Base-by-base conservation (phyloP, 2,329 filamentous ascomycete genomes). In the Didymella arachidicola region DNA sequence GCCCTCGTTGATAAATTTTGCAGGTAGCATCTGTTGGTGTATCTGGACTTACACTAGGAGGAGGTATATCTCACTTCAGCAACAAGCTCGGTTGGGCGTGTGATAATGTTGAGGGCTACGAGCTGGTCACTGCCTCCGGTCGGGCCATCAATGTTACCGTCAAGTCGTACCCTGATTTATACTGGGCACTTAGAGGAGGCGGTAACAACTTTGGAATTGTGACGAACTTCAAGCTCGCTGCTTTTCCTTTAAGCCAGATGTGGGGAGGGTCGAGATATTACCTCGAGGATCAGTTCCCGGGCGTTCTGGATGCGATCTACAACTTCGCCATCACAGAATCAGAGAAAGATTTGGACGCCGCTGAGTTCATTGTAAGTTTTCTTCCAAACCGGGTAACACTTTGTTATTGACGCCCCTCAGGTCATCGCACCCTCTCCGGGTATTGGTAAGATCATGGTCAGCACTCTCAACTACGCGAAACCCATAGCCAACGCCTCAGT, bases 81-180 rank as follows among this genome's bases (percentile, higher is more conserved):
- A 68, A 53, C 12, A 66, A 58, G 65, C 49, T 70, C 22, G 68
- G 68, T 11, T 68, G 60, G 64, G 65, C 67, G 2, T 68, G 65
- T 25, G 65, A 78, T 38, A 74, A 70, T 16, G 70, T 78, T 3
- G 65, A 43, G 2, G 60, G 53, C 19, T 69, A 58, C 6, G 60
- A 67, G 44, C 16, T 67, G 0, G 65, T 66, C 0, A 66, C 62
- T 7, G 66, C 66, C 5, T 61, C 65, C 2, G 66, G 66, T 12
- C 10, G 51, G 4, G 26, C 55, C 4, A 41, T 68, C 19, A 53
- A 44, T 6, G 62, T 56, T 7, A 59, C 48, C 12, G 25, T 54
- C 6, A 59, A 51, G 0, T 36, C 72, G 22, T 78, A 80, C 50
- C 51, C 57, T 3, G 79, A 81, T 45, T 73, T 79, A 4, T 79